These are phyloP conservation scores for Ilyonectria destructans DNA, from an alignment of 2,329 filamentous ascomycete species.

Conservation along the genomic window DNA sequence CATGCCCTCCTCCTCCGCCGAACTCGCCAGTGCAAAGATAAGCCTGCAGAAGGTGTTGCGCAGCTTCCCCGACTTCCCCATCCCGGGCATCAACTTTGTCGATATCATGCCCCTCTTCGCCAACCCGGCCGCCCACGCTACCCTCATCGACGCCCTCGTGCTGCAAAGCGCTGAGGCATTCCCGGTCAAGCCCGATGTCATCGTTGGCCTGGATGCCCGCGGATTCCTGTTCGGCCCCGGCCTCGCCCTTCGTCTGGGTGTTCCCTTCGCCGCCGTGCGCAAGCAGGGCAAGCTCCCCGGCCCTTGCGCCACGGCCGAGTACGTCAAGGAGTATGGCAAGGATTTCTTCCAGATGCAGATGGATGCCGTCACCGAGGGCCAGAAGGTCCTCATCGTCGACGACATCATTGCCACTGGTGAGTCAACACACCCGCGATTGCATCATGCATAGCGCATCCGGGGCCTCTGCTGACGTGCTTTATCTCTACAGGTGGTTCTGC, in stretches of 20 bases:
- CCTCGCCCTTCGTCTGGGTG: conserved; percentile 86
- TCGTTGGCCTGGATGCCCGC: conserved; percentile 93
- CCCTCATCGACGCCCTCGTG: conserved; percentile 88
- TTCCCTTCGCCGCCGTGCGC: conserved; percentile 92
- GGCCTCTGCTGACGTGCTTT: conserved; percentile 39
- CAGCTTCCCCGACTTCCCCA: conserved; percentile 93
- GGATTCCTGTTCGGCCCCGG: conserved; percentile 96
- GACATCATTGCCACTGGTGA: conserved; percentile 98
- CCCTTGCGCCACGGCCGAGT: conserved; percentile 86
- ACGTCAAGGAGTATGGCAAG: conserved; percentile 95
- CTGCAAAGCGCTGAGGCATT: conserved; percentile 82
- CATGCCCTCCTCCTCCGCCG: conserved; percentile 74
- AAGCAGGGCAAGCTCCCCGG: conserved; percentile 98
- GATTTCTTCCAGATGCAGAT: conserved; percentile 98
- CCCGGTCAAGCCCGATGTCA: conserved; percentile 82
- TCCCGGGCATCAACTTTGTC: conserved; percentile 94
- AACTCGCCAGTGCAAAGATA: conserved; percentile 80
- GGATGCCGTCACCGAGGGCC: conserved; percentile 86
- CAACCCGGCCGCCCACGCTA: conserved; percentile 80
- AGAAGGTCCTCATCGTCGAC: conserved; percentile 94
- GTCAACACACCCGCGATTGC: conserved; percentile 51
- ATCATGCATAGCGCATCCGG: conserved; percentile 23
- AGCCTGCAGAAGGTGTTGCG: conserved; percentile 82
- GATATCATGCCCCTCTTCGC: conserved; percentile 98
- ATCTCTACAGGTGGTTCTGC: conserved; percentile 84